These are phyloP conservation scores for Pseudofabraea citricarpa DNA, from an alignment of 2,329 filamentous ascomycete species.

Conservation along the genomic window DNA sequence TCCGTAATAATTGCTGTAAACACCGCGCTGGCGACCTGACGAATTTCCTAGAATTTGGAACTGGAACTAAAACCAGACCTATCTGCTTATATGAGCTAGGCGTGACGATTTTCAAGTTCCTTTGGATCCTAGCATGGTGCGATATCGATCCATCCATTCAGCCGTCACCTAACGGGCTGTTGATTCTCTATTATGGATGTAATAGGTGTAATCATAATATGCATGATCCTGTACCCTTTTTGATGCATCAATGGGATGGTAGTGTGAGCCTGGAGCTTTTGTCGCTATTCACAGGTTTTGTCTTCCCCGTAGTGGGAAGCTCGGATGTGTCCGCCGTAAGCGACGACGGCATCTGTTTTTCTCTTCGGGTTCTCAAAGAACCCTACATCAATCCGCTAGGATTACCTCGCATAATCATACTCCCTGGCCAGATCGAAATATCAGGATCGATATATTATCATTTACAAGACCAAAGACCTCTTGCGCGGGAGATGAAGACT, in stretches of 20 bases:
- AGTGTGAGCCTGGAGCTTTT: background rate
- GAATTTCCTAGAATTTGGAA: no score
- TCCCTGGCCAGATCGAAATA: background rate
- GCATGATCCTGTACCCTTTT: background rate
- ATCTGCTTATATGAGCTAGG: background rate
- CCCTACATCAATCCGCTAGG: background rate
- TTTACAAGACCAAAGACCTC: background rate
- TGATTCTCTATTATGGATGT: background rate
- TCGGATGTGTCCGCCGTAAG: background rate
- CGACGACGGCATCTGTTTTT: background rate
- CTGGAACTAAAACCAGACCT: background rate
- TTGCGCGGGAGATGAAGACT: background rate
- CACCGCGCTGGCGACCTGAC: no score
- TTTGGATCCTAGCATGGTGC: slow-evolving; percentile 2
- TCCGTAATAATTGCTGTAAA: no score
- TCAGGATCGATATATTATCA: background rate
- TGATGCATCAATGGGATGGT: background rate
- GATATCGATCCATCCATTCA: background rate
- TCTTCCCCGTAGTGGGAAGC: background rate
- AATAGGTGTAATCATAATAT: background rate
- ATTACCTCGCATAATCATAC: background rate
- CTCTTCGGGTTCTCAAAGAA: background rate
- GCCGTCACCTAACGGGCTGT: background rate
- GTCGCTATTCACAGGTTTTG: background rate
- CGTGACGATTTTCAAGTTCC: slow-evolving; percentile 2